Evolutionary conservation across 2,329 filamentous ascomycete genomes (phyloP).

Genomic region (Parascedosporium putredinis): DNA sequence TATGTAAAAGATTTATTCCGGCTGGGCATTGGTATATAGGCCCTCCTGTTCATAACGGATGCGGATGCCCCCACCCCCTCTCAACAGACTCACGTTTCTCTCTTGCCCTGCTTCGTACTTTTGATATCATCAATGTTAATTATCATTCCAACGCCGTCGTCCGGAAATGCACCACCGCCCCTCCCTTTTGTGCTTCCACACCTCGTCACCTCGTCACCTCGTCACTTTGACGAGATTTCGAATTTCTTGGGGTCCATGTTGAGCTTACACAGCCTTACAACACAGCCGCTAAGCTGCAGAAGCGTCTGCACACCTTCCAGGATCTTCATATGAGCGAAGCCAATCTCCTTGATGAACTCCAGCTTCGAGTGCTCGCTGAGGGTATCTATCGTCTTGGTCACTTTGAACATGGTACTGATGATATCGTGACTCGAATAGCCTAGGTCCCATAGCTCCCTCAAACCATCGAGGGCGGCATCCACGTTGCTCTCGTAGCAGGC

Average conservation of each 20-base stretch:
- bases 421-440: constrained; percentile 99
- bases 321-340: constrained; percentile 98
- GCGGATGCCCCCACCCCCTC: background rate
- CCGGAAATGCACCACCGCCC: background rate
- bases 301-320: constrained; percentile 95
- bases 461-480: constrained; percentile 71
- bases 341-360: constrained; percentile 97
- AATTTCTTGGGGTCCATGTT: constrained; percentile 93
- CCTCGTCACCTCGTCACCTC: background rate
- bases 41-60: background rate
- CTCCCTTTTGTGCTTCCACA: constrained; percentile 4
- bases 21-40: background rate
- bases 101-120: background rate
- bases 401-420: constrained; percentile 97
- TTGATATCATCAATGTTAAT: background rate
- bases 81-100: background rate
- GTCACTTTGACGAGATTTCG: constrained; percentile 28
- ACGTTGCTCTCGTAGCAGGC: constrained; percentile 89
- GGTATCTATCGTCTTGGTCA: constrained; percentile 89
- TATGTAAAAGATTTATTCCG: too few species aligned
- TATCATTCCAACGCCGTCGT: background rate
- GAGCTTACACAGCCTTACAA: constrained; percentile 83
- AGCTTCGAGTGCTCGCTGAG: constrained; percentile 91
- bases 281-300: constrained; percentile 84
- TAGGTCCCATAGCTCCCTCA: constrained; percentile 87